These are phyloP conservation scores for Dacryopinax primogenitus DNA, from an alignment of 768 basidiomycete genomes.

Conservation along the genomic window DNA sequence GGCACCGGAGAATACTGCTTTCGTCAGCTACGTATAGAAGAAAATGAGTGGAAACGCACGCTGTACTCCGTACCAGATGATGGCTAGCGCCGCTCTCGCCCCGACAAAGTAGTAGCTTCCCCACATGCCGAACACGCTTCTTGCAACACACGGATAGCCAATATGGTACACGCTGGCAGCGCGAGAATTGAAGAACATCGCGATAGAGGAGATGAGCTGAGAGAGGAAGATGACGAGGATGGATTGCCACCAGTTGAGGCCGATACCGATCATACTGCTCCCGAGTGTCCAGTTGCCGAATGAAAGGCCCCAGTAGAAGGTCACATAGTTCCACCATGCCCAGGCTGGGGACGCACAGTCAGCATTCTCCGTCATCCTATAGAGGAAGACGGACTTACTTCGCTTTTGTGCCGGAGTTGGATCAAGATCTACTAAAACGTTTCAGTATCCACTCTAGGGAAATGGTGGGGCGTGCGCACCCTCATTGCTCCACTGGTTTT, in stretches of 20 bases:
- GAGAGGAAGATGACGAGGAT: conserved; percentile 16
- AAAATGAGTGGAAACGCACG: background rate
- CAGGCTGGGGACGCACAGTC: background rate
- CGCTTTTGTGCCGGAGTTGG: background rate
- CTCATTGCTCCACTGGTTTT: conserved; percentile 1
- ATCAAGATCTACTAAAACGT: background rate
- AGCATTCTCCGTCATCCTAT: background rate
- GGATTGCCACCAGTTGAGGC: conserved; percentile 16
- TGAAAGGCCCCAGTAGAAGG: conserved; percentile 5
- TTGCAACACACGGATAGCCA: conserved; percentile 2
- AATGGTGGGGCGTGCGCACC: background rate
- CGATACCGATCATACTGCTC: conserved; percentile 14
- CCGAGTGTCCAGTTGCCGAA: conserved; percentile 8
- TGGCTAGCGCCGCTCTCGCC: background rate
- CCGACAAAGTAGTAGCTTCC: conserved; percentile 5
- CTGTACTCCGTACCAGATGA: conserved; percentile 3
- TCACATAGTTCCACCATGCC: conserved; percentile 5
- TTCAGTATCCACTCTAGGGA: background rate
- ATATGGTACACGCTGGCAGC: background rate
- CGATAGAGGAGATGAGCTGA: conserved; percentile 10
- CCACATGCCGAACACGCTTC: conserved; percentile 6
- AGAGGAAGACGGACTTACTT: background rate
- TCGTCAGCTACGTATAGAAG: background rate
- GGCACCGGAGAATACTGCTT: conserved; percentile 11
- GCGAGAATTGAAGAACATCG: conserved; percentile 13